Conservation (phyloP, 495 filamentous ascomycete species). For the Daldinia loculata region DNA sequence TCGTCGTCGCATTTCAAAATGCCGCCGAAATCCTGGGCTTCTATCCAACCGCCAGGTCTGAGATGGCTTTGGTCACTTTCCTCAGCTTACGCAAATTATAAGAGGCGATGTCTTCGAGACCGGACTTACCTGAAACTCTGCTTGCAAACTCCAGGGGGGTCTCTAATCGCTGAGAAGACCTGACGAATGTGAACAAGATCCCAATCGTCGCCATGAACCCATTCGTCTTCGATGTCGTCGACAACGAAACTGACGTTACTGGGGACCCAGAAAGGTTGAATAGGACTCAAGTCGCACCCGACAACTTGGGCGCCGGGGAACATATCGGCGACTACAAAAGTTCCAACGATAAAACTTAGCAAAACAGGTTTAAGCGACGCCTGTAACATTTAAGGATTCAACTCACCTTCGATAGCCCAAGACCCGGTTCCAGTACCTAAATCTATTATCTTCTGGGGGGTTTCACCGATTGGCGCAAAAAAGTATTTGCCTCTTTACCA, state of each 20-base stretch:
- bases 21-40: neutral
- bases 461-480: neutral
- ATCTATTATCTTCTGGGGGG: neutral
- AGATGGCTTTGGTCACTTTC: neutral
- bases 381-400: neutral
- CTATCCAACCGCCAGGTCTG: neutral
- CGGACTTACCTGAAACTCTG: neutral
- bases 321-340: neutral
- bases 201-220: neutral
- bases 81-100: neutral
- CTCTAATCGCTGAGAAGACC: neutral
- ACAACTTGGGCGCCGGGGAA: constrained; percentile 51
- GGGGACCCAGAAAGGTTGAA: constrained; percentile 55
- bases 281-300: constrained; percentile 54
- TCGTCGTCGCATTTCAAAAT: neutral
- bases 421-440: neutral
- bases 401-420: neutral
- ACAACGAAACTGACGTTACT: constrained; percentile 58
- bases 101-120: neutral
- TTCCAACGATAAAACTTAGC: neutral
- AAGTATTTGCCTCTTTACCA: neutral
- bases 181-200: neutral
- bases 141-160: neutral
- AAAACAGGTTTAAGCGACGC: neutral
- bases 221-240: constrained; percentile 21